Evolutionary conservation across 139 green algal species (phyloP).

Genomic region (Chlorella sp.): DNA sequence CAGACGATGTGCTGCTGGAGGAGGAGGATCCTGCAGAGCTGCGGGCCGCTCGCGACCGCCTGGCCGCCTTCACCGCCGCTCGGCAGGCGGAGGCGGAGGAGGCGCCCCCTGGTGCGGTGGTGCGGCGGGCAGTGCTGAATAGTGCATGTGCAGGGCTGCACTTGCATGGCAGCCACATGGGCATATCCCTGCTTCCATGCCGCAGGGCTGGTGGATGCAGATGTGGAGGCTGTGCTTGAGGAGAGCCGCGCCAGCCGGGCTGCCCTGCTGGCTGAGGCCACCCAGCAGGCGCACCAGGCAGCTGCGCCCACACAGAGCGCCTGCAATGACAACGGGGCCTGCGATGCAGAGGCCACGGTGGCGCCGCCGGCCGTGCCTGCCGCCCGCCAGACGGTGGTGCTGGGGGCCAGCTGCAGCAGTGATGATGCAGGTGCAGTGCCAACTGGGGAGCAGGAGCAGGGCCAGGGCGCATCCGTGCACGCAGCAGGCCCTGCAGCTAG

Average conservation of each 20-base stretch:
- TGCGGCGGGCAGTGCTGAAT: too few species aligned
- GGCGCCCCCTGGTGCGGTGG: too few species aligned
- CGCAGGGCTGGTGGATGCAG: background rate
- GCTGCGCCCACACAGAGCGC: background rate
- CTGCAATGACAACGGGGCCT: background rate
- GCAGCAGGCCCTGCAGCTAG: background rate
- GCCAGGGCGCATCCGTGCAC: background rate
- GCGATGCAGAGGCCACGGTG: background rate
- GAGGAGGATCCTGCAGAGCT: slow-evolving; percentile 62
- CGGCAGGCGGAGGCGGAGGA: background rate
- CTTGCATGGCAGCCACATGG: too few species aligned
- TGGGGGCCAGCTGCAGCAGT: background rate
- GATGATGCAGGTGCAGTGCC: background rate
- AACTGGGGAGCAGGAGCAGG: background rate
- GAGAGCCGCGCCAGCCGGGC: slow-evolving; percentile 3
- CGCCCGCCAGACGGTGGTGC: too few species aligned
- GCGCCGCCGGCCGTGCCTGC: too few species aligned
- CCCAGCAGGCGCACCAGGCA: background rate
- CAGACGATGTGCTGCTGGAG: background rate
- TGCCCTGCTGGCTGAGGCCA: background rate
- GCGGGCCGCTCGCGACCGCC: slow-evolving; percentile 44
- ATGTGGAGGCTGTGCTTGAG: slow-evolving; percentile 12
- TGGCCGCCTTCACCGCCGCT: slow-evolving; percentile 32
- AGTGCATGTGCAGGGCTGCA: too few species aligned
- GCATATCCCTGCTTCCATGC: background rate